Evolutionary conservation across 2,329 filamentous ascomycete species (phyloP).

Genomic region (Alternaria consortialis): DNA sequence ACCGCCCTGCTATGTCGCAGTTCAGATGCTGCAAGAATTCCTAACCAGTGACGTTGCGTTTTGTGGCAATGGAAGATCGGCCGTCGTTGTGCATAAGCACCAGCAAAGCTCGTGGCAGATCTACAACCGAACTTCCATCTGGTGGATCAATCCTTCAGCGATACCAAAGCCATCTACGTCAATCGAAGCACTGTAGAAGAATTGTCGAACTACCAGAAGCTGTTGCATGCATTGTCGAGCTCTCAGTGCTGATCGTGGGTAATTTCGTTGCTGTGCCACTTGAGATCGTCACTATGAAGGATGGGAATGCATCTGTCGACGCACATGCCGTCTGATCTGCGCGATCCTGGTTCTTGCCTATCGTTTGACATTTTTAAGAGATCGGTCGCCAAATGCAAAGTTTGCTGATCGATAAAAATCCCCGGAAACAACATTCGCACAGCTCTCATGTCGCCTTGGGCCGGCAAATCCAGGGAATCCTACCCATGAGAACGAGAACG

Average conservation of each 20-base stretch:
- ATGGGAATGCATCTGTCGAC: not conserved
- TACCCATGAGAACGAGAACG: not conserved
- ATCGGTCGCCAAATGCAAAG: not conserved
- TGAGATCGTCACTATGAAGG: not conserved
- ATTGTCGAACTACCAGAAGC: slow-evolving; percentile 7
- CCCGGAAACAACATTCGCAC: not conserved
- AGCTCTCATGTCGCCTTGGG: not conserved
- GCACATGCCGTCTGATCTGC: slow-evolving; percentile 8
- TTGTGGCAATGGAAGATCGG: slow-evolving; percentile 26
- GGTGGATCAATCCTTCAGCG: slow-evolving; percentile 5
- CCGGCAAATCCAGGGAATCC: not conserved
- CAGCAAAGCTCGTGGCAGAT: slow-evolving; percentile 31
- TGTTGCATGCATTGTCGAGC: slow-evolving; percentile 4
- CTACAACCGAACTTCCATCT: slow-evolving; percentile 15
- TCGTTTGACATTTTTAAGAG: slow-evolving; percentile 1
- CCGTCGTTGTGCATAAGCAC: slow-evolving; percentile 20
- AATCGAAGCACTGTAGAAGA: slow-evolving; percentile 30
- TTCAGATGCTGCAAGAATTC: slow-evolving; percentile 1
- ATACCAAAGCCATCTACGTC: slow-evolving; percentile 32
- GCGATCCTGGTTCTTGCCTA: not conserved
- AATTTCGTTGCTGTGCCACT: slow-evolving; percentile 2
- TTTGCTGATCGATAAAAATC: slow-evolving; percentile 5
- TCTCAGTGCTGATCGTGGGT: slow-evolving; percentile 11
- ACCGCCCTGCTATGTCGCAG: slow-evolving; percentile 5
- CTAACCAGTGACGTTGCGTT: slow-evolving; percentile 26